Base-by-base conservation (phyloP, 1,284 basidiomycete species). In the Leccinum pallidistipes region DNA sequence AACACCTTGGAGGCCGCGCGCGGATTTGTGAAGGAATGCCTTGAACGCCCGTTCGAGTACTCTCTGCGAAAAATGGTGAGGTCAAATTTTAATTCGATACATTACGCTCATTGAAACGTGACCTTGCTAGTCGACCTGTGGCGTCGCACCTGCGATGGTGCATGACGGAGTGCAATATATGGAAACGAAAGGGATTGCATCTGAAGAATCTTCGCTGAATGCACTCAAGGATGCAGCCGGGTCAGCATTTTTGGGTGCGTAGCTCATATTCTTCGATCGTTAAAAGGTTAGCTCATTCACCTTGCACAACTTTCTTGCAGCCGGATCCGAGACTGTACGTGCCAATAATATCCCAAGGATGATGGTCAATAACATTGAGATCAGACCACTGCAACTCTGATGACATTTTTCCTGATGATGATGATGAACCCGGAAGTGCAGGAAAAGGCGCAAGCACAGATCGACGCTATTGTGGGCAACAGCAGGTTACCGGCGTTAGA, bases 381-480 rank as follows among this genome's bases (percentile, higher is more conserved):
- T 58, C 65, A 0, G 10, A 54, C 38, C 53, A 66, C 1, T 60
- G 16, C 8, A 40, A n/a, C 34, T 8, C 43, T 67, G 4, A 56
- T 60, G 64, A 64, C 71, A 8, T 75, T 78, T 56, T 66, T 79
- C 32, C 61, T 80, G 12, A 68, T 71, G 38, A 76, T 80, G 68
- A 59, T 73, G n/a, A 32, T 70, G 5, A 59, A 72, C 50, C 79
- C 77, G 0, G 60, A 66, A n/a, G n/a, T 21, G 14, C 73, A 77
- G 51, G 60, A 63, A 10, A 72, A 69, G 52, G 68, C 72, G 0
- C 75, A 76, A 29, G 62, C 58, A 3, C 72, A 80, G 51, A 65
- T 80, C 6, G 75, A 79, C 38, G 34, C 34, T 9, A 69, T 79
- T 1, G 63, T 78, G 1, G 71, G 72, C 3, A 52, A 24, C 6